phyloP scores from a whole-genome alignment of 495 filamentous ascomycete genomes.

The Xylaria intraflava region DNA sequence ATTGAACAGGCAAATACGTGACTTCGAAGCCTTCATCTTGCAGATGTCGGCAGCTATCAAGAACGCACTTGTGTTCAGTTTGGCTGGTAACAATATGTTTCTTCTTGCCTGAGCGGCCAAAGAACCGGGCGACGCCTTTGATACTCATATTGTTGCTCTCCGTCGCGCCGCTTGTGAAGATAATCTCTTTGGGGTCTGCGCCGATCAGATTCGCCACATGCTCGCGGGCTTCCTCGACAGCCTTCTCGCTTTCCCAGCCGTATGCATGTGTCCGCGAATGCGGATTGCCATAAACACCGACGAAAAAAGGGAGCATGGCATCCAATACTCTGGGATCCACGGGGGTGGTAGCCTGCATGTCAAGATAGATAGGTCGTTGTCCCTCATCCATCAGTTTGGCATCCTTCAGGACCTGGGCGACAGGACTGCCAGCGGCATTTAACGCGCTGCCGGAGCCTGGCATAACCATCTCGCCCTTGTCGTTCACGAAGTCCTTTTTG shows the following conservation, averaged over 20 bases:
- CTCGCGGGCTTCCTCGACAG: slow-evolving; percentile 75
- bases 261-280: slow-evolving; percentile 97
- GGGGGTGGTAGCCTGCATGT: slow-evolving; percentile 98
- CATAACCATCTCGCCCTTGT: slow-evolving; percentile 61
- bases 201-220: slow-evolving; percentile 84
- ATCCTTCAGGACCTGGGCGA: slow-evolving; percentile 82
- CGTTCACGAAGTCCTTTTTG: slow-evolving; percentile 66
- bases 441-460: slow-evolving; percentile 48
- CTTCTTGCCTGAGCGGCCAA: slow-evolving; percentile 88
- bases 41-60: slow-evolving; percentile 93
- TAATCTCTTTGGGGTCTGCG: slow-evolving; percentile 94
- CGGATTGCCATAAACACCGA: slow-evolving; percentile 92
- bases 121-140: slow-evolving; percentile 95
- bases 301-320: slow-evolving; percentile 92
- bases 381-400: slow-evolving; percentile 93
- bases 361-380: slow-evolving; percentile 89
- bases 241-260: slow-evolving; percentile 96
- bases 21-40: slow-evolving; percentile 95
- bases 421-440: slow-evolving; percentile 62
- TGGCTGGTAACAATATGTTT: slow-evolving; percentile 96
- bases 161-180: slow-evolving; percentile 95
- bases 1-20: slow-evolving; percentile 87
- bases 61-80: slow-evolving; percentile 97
- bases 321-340: slow-evolving; percentile 90
- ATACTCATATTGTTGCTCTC: slow-evolving; percentile 99